Evolutionary conservation across 805 yeast genomes (phyloP).

Genomic region (Kazachstania viticola): DNA sequence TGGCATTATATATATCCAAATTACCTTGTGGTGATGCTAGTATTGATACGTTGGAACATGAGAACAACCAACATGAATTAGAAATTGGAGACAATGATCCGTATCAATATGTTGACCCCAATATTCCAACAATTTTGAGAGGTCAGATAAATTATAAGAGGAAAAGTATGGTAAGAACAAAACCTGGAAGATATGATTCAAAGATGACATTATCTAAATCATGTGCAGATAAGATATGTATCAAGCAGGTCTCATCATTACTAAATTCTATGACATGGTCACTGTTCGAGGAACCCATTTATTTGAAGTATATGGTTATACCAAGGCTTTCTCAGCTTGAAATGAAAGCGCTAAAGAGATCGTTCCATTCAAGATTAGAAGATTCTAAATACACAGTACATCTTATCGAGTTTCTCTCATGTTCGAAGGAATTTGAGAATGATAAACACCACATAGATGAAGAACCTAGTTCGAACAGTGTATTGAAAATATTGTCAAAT

Average conservation of each 20-base stretch:
- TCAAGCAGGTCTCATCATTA: constrained; percentile 49
- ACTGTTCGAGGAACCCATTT: constrained; percentile 21
- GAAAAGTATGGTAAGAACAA: constrained; percentile 69
- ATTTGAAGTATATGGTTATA: constrained; percentile 39
- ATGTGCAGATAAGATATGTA: constrained; percentile 74
- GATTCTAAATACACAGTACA: constrained; percentile 1
- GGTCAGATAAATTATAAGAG: constrained; percentile 52
- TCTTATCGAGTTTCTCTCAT: constrained; percentile 1
- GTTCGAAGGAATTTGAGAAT: constrained; percentile 10
- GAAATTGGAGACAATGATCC: constrained; percentile 10
- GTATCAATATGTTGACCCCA: constrained; percentile 19
- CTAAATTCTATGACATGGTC: constrained; percentile 36
- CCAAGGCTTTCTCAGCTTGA: constrained; percentile 18
- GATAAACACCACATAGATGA: constrained; percentile 6
- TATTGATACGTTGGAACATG: constrained; percentile 31
- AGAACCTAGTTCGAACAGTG: constrained; percentile 15
- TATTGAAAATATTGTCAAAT: constrained; percentile 8
- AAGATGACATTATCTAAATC: constrained; percentile 64
- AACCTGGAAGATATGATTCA: constrained; percentile 86
- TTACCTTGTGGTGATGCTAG: constrained; percentile 90
- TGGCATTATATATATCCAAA: constrained; percentile 60
- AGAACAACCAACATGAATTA: constrained; percentile 9
- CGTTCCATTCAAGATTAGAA: constrained; percentile 8
- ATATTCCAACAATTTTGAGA: constrained; percentile 29
- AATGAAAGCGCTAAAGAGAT: constrained; percentile 4